These are phyloP conservation scores for Mycena crocata DNA, from an alignment of 768 basidiomycete genomes.

Conservation along the genomic window DNA sequence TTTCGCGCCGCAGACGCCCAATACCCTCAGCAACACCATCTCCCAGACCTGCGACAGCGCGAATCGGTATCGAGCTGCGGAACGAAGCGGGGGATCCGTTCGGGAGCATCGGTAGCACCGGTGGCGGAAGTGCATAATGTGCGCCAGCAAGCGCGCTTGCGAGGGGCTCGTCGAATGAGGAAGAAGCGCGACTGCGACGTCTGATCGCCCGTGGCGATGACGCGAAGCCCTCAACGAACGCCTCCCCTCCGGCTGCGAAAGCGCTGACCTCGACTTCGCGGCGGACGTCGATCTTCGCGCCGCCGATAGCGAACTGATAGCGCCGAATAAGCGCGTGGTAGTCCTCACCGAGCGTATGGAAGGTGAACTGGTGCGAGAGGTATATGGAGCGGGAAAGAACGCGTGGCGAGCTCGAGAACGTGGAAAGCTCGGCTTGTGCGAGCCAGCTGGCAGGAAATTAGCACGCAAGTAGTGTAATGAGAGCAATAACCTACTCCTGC, in stretches of 20 bases:
- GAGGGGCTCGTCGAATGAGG: conserved; percentile 84
- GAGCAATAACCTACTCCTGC: conserved; percentile 48
- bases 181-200: conserved; percentile 49
- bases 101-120: conserved; percentile 82
- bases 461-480: conserved; percentile 12
- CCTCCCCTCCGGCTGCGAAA: conserved; percentile 54
- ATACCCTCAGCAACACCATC: conserved; percentile 72
- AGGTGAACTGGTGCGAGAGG: conserved; percentile 87
- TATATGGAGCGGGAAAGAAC: conserved; percentile 84
- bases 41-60: conserved; percentile 61
- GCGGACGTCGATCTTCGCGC: conserved; percentile 75
- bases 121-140: conserved; percentile 59
- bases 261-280: conserved; percentile 77
- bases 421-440: conserved; percentile 86
- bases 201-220: conserved; percentile 54
- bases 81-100: conserved; percentile 64
- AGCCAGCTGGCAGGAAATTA: conserved; percentile 62
- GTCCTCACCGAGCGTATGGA: conserved; percentile 79
- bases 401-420: conserved; percentile 65
- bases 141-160: conserved; percentile 77
- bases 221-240: conserved; percentile 65
- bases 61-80: conserved; percentile 67
- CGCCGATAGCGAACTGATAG: conserved; percentile 68
- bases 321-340: conserved; percentile 83
- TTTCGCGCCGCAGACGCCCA: conserved; percentile 67